These are phyloP conservation scores for Pichia membranifaciens DNA, from an alignment of 805 yeast species.

Conservation along the genomic window DNA sequence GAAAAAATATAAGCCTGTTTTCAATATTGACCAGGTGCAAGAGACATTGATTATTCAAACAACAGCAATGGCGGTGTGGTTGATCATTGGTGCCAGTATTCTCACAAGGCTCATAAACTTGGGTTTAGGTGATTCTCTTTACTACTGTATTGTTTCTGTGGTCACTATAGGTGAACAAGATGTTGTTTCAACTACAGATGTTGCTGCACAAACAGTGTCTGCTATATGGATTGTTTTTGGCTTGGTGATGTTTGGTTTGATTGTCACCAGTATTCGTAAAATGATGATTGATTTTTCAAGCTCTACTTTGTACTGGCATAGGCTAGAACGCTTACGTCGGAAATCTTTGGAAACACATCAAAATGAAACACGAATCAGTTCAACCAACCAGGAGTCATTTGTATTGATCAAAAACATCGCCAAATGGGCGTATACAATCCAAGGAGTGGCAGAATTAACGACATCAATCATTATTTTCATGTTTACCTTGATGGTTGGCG, in stretches of 20 bases:
- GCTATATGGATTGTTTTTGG: conserved; percentile 66
- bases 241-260: conserved; percentile 65
- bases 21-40: conserved; percentile 62
- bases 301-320: conserved; percentile 62
- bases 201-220: conserved; percentile 51
- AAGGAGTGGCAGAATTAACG: conserved; percentile 35
- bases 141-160: conserved; percentile 66
- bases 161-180: conserved; percentile 83
- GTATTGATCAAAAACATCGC: conserved; percentile 50
- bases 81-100: conserved; percentile 62
- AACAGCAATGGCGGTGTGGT: conserved; percentile 60
- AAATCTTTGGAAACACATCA: conserved; percentile 17
- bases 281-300: conserved; percentile 56
- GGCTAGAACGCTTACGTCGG: conserved; percentile 47
- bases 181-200: conserved; percentile 43
- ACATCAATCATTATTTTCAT: conserved; percentile 41
- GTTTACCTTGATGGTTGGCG: conserved; percentile 69
- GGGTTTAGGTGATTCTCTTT: conserved; percentile 61
- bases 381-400: conserved; percentile 45
- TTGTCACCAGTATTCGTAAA: conserved; percentile 62
- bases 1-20: conserved; percentile 61
- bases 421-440: conserved; percentile 33
- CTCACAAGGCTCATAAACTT: conserved; percentile 42
- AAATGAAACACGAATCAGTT: neutral
- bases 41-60: conserved; percentile 70